Evolutionary conservation across 306 rosid genomes (phyloP).

Genomic region (Cercis canadensis): DNA sequence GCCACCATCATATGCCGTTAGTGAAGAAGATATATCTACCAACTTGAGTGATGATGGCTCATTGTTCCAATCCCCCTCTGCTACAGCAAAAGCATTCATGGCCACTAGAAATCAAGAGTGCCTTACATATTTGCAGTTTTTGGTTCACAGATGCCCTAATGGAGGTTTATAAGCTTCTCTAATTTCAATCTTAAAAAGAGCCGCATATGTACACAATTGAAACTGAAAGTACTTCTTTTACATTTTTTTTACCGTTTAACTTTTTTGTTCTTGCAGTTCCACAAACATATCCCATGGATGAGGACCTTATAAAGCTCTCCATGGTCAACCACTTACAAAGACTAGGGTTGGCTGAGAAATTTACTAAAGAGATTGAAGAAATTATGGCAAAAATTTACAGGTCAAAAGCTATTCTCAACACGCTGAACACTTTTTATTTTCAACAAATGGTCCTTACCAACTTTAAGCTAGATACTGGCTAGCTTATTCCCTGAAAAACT

Average conservation of each 20-base stretch:
- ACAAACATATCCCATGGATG: constrained; percentile 37
- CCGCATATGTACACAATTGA: no score
- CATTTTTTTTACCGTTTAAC: background rate
- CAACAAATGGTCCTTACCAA: no score
- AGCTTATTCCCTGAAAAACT: no score
- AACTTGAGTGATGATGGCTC: constrained; percentile 46
- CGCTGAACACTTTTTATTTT: no score
- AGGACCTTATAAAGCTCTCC: constrained; percentile 43
- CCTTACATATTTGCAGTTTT: constrained; percentile 4
- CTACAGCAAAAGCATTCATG: constrained; percentile 45
- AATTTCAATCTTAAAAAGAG: no score
- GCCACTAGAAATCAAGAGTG: constrained; percentile 3
- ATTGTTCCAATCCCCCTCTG: constrained; percentile 52
- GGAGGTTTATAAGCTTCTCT: constrained; percentile 30
- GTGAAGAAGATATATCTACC: constrained; percentile 32
- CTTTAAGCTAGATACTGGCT: no score
- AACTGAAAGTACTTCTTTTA: background rate
- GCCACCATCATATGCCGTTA: constrained; percentile 30
- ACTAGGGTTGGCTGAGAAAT: constrained; percentile 44
- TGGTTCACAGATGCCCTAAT: constrained; percentile 28
- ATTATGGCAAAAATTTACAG: constrained; percentile 8
- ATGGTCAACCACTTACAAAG: constrained; percentile 34
- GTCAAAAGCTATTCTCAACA: background rate
- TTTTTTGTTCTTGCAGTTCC: constrained; percentile 31
- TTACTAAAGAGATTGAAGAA: constrained; percentile 22